Percentiles rank a stretch among this genome's conserved stretches.
These are phyloP conservation scores for Nakazawaea ernobii DNA, from an alignment of 805 yeast genomes.

Conservation along the genomic window DNA sequence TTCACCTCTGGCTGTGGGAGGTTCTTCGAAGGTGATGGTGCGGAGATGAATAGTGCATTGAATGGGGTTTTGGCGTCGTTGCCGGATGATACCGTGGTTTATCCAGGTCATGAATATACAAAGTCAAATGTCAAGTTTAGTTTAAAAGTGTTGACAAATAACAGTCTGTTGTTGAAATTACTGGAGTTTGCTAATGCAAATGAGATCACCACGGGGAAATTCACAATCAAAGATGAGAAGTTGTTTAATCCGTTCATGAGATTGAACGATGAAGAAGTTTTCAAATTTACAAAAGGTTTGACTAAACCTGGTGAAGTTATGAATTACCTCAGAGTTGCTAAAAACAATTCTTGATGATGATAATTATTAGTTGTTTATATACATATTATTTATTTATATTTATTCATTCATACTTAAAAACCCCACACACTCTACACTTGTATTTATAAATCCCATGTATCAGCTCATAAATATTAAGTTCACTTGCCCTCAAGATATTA, in stretches of 20 bases:
- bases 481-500: too few species aligned
- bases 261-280: slow-evolving; percentile 58
- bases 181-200: slow-evolving; percentile 43
- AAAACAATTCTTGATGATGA: slow-evolving; percentile 45
- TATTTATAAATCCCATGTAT: background rate
- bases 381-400: too few species aligned
- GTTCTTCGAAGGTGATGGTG: slow-evolving; percentile 86
- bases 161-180: slow-evolving; percentile 46
- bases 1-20: slow-evolving; percentile 95
- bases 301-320: slow-evolving; percentile 50
- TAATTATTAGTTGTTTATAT: too few species aligned
- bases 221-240: slow-evolving; percentile 80
- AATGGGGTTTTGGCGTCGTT: slow-evolving; percentile 51
- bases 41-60: slow-evolving; percentile 72
- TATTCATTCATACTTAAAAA: too few species aligned
- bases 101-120: slow-evolving; percentile 97
- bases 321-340: slow-evolving; percentile 69
- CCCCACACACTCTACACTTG: background rate
- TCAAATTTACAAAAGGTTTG: slow-evolving; percentile 47
- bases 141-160: slow-evolving; percentile 48
- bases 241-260: slow-evolving; percentile 88
- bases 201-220: slow-evolving; percentile 79
- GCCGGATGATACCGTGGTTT: slow-evolving; percentile 68
- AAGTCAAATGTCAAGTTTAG: slow-evolving; percentile 76
- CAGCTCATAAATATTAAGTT: too few species aligned